A percentile compares a stretch with the other conserved stretches of the same genome.
These are phyloP conservation scores for Coemansia sp. DNA, from an alignment of 192 early-diverging fungal genomes.

Conservation along the genomic window DNA sequence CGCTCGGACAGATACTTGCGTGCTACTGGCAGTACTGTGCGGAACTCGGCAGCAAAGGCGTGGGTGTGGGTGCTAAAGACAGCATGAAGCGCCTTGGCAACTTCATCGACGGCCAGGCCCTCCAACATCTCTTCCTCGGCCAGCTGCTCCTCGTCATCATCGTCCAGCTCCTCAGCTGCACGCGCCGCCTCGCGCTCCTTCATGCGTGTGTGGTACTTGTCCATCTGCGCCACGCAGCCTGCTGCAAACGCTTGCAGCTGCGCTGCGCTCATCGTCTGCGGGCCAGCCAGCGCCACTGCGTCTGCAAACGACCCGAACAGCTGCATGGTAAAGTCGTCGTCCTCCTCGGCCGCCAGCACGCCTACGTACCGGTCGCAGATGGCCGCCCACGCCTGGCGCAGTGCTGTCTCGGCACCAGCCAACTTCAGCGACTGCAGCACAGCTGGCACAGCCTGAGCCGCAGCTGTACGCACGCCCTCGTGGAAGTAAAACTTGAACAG, in stretches of 20 bases:
- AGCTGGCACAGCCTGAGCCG: slow-evolving; percentile 76
- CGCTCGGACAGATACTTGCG: slow-evolving; percentile 64
- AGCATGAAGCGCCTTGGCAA: slow-evolving; percentile 76
- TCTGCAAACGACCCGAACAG: slow-evolving; percentile 78
- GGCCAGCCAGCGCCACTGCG: slow-evolving; percentile 50
- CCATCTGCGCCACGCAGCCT: slow-evolving; percentile 66
- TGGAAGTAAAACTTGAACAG: slow-evolving; percentile 97
- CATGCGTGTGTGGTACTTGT: slow-evolving; percentile 73
- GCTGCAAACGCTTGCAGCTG: slow-evolving; percentile 71
- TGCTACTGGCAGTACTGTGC: slow-evolving; percentile 72
- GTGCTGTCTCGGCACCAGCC: slow-evolving; percentile 27
- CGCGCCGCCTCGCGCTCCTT: slow-evolving; percentile 72
- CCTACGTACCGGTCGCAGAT: slow-evolving; percentile 76
- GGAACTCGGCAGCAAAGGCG: slow-evolving; percentile 78
- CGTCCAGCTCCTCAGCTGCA: slow-evolving; percentile 78
- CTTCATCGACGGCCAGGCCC: slow-evolving; percentile 60
- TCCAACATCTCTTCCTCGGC: slow-evolving; percentile 76
- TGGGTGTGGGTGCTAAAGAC: slow-evolving; percentile 73
- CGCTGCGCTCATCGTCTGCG: slow-evolving; percentile 51
- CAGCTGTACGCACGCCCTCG: slow-evolving; percentile 90
- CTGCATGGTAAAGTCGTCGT: slow-evolving; percentile 73
- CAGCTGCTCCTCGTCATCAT: slow-evolving; percentile 88
- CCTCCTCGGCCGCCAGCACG: slow-evolving; percentile 74
- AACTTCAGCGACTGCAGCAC: slow-evolving; percentile 66
- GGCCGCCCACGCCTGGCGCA: slow-evolving; percentile 63